These are phyloP conservation scores for Thalassiosira pacifica DNA, from an alignment of 352 stramenopile species.

Conservation along the genomic window DNA sequence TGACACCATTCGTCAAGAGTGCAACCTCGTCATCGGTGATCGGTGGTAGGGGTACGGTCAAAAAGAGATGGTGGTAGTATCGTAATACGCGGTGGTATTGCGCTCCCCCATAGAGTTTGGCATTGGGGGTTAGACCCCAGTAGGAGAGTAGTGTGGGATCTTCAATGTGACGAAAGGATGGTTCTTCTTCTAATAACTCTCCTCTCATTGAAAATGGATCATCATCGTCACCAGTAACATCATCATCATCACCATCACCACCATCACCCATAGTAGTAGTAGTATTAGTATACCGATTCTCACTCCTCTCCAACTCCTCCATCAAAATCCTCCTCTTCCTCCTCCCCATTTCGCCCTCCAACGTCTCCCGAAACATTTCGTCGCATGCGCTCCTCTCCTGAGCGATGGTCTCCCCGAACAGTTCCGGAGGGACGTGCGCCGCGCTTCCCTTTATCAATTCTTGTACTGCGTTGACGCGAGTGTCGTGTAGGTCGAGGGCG, in stretches of 20 bases:
- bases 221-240: no score
- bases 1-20: conserved; percentile 43
- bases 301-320: neutral
- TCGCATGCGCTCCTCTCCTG: conserved; percentile 43
- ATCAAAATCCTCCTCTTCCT: conserved; percentile 28
- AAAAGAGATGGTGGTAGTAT: conserved; percentile 48
- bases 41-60: conserved; percentile 34
- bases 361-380: conserved; percentile 27
- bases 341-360: neutral
- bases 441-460: neutral
- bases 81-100: conserved; percentile 41
- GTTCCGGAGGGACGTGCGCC: conserved; percentile 35
- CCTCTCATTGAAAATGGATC: no score
- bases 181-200: no score
- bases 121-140: conserved; percentile 39
- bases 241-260: no score
- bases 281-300: no score
- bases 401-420: conserved; percentile 45
- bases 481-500: neutral
- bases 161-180: conserved; percentile 50
- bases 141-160: conserved; percentile 40
- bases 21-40: conserved; percentile 51
- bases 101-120: conserved; percentile 44
- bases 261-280: no score
- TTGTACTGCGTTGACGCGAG: neutral